These are phyloP conservation scores for Ambrosiella cleistominuta DNA, from an alignment of 2,329 filamentous ascomycete species.

Conservation along the genomic window DNA sequence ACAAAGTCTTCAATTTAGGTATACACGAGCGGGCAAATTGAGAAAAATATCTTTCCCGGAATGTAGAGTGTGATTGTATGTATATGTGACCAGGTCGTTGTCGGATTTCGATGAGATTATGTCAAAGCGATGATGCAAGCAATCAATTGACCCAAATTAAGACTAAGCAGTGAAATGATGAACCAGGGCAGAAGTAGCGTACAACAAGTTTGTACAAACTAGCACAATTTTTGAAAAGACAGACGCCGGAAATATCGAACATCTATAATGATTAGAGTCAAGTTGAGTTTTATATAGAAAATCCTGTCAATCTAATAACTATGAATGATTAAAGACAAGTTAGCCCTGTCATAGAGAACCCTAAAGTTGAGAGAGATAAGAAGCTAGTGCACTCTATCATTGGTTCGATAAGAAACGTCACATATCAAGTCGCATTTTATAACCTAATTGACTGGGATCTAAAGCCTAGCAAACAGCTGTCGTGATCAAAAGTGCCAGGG, in stretches of 20 bases:
- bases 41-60: too few relatives aligned
- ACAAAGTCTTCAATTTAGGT: too few relatives aligned
- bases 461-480: background rate
- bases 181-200: background rate
- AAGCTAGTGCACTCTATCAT: background rate
- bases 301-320: background rate
- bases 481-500: too few relatives aligned
- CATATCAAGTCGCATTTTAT: background rate
- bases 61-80: background rate
- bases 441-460: background rate
- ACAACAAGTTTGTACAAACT: background rate
- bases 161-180: background rate
- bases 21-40: too few relatives aligned
- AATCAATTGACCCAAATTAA: background rate
- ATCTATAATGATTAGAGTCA: background rate
- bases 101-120: background rate
- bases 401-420: conserved; percentile 7
- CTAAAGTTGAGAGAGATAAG: conserved; percentile 4
- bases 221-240: too few relatives aligned
- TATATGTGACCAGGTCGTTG: background rate
- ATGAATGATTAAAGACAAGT: background rate
- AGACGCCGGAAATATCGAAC: too few relatives aligned
- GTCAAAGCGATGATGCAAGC: conserved; percentile 4
- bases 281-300: background rate
- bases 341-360: conserved; percentile 3